These are phyloP conservation scores for Scheffersomyces segobiensis DNA, from an alignment of 1,139 yeast species.

Conservation along the genomic window DNA sequence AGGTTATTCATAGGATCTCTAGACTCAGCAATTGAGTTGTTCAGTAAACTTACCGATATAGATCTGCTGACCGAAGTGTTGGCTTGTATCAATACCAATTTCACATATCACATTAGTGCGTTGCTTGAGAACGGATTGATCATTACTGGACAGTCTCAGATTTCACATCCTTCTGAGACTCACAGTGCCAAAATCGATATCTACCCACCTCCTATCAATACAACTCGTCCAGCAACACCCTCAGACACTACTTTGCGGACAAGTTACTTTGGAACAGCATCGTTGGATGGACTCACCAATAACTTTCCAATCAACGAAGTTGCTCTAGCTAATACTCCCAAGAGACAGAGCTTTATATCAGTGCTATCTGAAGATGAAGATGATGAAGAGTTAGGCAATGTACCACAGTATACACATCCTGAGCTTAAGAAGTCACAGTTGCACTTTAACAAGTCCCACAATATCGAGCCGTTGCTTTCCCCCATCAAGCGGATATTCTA, in stretches of 20 bases:
- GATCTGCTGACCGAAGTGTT: conserved; percentile 57
- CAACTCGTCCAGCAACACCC: conserved; percentile 41
- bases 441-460: conserved; percentile 60
- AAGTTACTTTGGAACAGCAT: conserved; percentile 16
- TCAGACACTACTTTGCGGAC: conserved; percentile 15
- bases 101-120: conserved; percentile 86
- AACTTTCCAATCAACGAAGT: conserved; percentile 20
- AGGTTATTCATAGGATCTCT: conserved; percentile 80
- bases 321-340: conserved; percentile 28
- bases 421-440: conserved; percentile 73
- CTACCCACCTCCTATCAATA: conserved; percentile 40
- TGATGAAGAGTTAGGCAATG: conserved; percentile 55
- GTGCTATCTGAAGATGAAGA: conserved; percentile 24
- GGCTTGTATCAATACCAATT: conserved; percentile 83
- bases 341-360: conserved; percentile 21
- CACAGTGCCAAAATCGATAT: conserved; percentile 14
- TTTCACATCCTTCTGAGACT: conserved; percentile 71
- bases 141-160: conserved; percentile 93
- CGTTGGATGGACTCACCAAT: conserved; percentile 9
- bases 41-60: conserved; percentile 66
- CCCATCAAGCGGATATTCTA: conserved; percentile 77
- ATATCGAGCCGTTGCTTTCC: conserved; percentile 62
- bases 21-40: conserved; percentile 79
- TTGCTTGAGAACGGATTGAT: conserved; percentile 64
- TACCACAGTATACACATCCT: conserved; percentile 79